Percentiles rank a stretch among this genome's conserved stretches.
phyloP scores from a whole-genome alignment of 2,329 filamentous ascomycete genomes.

The Fonsecaea nubica region DNA sequence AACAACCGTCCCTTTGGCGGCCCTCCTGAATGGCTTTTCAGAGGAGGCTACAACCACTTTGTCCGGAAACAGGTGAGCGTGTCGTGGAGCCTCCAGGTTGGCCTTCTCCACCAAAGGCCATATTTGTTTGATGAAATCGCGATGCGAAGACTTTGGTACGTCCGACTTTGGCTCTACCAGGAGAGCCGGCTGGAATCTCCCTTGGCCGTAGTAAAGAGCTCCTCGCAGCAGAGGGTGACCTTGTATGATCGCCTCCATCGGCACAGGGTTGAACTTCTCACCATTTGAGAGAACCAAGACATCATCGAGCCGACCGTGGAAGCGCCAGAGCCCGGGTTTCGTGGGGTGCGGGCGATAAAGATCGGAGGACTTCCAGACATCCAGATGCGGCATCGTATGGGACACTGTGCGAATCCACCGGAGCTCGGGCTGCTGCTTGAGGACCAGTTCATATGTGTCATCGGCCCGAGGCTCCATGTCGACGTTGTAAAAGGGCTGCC shows the following conservation, averaged over 20 bases:
- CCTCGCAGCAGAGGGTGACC: background rate
- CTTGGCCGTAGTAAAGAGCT: background rate
- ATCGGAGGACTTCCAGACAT: too few species aligned
- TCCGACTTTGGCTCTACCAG: background rate
- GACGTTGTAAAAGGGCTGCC: too few species aligned
- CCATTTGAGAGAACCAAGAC: conserved; percentile 56
- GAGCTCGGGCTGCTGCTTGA: too few species aligned
- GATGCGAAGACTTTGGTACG: background rate
- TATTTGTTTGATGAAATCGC: background rate
- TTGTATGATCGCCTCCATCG: conserved; percentile 59
- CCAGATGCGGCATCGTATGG: too few species aligned
- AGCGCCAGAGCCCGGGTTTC: too few species aligned
- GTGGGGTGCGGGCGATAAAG: too few species aligned
- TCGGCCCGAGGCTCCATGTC: too few species aligned
- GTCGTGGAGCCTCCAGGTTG: background rate
- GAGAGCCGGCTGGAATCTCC: conserved; percentile 7
- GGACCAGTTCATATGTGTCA: too few species aligned
- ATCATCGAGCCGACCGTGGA: conserved; percentile 52
- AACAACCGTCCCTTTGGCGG: background rate
- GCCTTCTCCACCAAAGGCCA: conserved; percentile 1
- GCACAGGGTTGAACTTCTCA: conserved; percentile 57
- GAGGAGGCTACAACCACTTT: background rate
- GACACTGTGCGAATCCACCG: too few species aligned
- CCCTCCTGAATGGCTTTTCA: background rate
- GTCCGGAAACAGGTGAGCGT: background rate